Percentiles rank a stretch among this genome's conserved stretches.
Conservation (phyloP, 306 rosid species). For the Nissolia schottii region DNA sequence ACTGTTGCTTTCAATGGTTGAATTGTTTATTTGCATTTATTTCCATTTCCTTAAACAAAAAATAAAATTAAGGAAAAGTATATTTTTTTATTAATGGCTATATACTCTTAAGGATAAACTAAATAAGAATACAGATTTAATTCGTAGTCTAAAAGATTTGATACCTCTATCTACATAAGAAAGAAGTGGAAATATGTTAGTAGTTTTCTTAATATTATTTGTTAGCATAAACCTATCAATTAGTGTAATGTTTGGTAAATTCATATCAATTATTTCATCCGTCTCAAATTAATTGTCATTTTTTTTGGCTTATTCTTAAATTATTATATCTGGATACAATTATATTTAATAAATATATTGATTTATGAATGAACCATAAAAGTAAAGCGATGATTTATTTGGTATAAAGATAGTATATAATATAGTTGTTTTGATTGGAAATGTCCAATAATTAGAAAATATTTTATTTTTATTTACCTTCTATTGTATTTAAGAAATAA, state of each 20-base stretch:
- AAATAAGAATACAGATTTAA: neutral
- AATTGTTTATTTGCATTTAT: neutral
- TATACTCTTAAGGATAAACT: neutral
- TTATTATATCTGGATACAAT: too few relatives aligned
- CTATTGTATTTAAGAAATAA: neutral
- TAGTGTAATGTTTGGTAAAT: neutral
- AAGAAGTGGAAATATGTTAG: neutral
- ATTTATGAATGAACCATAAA: too few relatives aligned
- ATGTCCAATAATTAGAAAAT: neutral
- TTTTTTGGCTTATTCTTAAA: too few relatives aligned
- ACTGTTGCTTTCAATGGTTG: constrained; percentile 6
- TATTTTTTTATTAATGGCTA: neutral
- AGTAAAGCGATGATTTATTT: too few relatives aligned
- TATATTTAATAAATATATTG: too few relatives aligned
- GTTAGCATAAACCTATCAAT: neutral
- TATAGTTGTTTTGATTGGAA: neutral
- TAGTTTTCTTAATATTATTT: neutral
- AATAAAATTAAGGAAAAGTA: neutral
- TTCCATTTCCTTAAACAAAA: neutral
- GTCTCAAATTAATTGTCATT: too few relatives aligned
- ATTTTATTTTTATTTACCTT: neutral
- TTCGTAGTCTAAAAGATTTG: neutral
- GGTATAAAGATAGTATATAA: too few relatives aligned
- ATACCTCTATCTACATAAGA: neutral
- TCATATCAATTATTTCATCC: neutral